Percentiles rank a stretch among this genome's conserved stretches.
Conservation (phyloP, 805 yeast genomes). For the Debaryomyces hansenii region DNA sequence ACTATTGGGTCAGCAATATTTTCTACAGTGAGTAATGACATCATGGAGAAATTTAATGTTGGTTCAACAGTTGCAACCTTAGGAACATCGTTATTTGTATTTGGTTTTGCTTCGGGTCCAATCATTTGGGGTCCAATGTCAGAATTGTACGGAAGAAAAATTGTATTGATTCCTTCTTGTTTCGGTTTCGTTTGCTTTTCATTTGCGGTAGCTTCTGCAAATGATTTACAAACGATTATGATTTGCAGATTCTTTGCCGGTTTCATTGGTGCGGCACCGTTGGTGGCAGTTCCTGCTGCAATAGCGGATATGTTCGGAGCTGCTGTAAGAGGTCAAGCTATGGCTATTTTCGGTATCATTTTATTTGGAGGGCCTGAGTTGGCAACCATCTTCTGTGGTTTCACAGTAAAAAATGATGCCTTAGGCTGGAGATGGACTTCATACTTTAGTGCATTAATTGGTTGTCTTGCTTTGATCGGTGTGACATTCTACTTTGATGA, state of each 20-base stretch:
- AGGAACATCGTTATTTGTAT: conserved; percentile 74
- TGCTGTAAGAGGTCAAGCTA: conserved; percentile 69
- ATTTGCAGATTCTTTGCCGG: conserved; percentile 81
- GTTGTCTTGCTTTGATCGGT: conserved; percentile 28
- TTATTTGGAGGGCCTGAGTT: conserved; percentile 78
- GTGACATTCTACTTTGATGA: conserved; percentile 34
- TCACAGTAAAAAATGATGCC: conserved; percentile 35
- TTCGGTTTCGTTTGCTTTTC: conserved; percentile 35
- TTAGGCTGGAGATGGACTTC: conserved; percentile 60
- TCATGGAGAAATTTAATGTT: conserved; percentile 54
- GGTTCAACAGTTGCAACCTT: conserved; percentile 69
- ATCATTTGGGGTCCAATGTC: conserved; percentile 62
- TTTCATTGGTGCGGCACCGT: conserved; percentile 77
- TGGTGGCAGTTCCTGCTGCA: conserved; percentile 76
- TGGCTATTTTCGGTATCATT: conserved; percentile 66
- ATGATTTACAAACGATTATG: conserved; percentile 74
- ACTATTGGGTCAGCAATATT: conserved; percentile 77
- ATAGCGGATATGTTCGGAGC: conserved; percentile 77
- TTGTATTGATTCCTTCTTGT: conserved; percentile 40
- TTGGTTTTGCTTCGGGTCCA: conserved; percentile 94
- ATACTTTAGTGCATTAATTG: conserved; percentile 48
- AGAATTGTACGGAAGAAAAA: conserved; percentile 36
- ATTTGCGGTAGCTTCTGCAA: conserved; percentile 70
- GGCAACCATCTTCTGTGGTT: conserved; percentile 64
- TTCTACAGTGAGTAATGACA: conserved; percentile 55